Percentiles rank a stretch among this genome's conserved stretches.
Evolutionary conservation across 257 asterid genomes (phyloP).

Genomic region (Capsicum baccatum): DNA sequence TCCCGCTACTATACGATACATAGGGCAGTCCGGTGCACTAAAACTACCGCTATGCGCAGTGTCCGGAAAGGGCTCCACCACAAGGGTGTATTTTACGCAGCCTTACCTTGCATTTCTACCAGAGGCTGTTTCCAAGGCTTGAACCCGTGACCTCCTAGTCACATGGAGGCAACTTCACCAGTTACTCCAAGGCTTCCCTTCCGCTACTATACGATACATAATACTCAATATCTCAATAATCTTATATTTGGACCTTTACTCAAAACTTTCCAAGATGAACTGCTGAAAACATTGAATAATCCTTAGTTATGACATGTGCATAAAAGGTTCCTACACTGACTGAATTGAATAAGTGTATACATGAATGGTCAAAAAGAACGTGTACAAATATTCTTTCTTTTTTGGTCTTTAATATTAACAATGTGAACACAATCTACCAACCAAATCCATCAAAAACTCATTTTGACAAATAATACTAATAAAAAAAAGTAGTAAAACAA

Average conservation of each 20-base stretch:
- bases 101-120: no score
- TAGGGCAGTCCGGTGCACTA: no score
- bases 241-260: not conserved
- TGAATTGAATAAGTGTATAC: not conserved
- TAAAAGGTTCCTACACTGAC: not conserved
- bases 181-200: no score
- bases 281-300: not conserved
- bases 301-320: slow-evolving; percentile 7
- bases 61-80: no score
- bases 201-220: no score
- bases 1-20: no score
- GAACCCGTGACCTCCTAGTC: no score
- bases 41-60: no score
- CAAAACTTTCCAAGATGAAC: not conserved
- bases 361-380: not conserved
- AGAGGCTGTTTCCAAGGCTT: no score
- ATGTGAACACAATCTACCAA: slow-evolving; percentile 27
- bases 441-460: not conserved
- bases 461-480: not conserved
- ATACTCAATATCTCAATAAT: not conserved
- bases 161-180: no score
- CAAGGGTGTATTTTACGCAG: no score
- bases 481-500: not conserved
- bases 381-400: not conserved
- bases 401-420: not conserved